phyloP scores from a whole-genome alignment of 1,139 yeast genomes.

The Geotrichum australiense region DNA sequence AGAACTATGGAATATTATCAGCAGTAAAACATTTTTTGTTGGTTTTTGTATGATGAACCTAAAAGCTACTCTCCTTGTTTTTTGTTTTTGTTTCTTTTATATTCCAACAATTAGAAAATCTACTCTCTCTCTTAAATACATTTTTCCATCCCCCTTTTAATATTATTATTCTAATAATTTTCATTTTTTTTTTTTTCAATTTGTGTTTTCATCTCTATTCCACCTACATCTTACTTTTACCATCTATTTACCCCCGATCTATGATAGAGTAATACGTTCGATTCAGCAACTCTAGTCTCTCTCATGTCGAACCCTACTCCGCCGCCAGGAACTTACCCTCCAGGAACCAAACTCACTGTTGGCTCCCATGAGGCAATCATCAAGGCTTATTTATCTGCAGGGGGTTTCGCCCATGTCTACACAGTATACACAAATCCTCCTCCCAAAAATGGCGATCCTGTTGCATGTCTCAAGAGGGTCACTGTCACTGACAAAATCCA shows the following conservation, averaged over 20 bases:
- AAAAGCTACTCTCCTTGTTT: background rate
- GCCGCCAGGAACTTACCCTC: conserved; percentile 48
- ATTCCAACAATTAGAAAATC: too few species aligned
- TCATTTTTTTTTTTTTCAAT: background rate
- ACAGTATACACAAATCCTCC: conserved; percentile 52
- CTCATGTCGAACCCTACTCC: conserved; percentile 8
- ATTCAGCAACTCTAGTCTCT: too few species aligned
- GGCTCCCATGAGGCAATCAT: conserved; percentile 58
- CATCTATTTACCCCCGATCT: background rate
- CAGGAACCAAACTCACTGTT: conserved; percentile 61
- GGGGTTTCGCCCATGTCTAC: conserved; percentile 79
- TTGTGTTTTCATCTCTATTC: background rate
- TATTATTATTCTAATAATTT: background rate
- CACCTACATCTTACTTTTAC: background rate
- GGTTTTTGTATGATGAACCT: background rate
- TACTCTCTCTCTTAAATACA: too few species aligned
- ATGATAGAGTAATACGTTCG: too few species aligned
- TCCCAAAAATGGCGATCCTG: conserved; percentile 24
- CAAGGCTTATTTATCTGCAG: conserved; percentile 56
- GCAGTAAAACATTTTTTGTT: too few species aligned
- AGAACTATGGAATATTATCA: too few species aligned
- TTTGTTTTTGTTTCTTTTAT: too few species aligned
- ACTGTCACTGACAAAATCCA: conserved; percentile 69
- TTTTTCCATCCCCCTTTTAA: background rate
- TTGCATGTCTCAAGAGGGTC: conserved; percentile 65